Evolutionary conservation across 2,329 filamentous ascomycete species (phyloP).

Genomic region (Cladosporium phlei): DNA sequence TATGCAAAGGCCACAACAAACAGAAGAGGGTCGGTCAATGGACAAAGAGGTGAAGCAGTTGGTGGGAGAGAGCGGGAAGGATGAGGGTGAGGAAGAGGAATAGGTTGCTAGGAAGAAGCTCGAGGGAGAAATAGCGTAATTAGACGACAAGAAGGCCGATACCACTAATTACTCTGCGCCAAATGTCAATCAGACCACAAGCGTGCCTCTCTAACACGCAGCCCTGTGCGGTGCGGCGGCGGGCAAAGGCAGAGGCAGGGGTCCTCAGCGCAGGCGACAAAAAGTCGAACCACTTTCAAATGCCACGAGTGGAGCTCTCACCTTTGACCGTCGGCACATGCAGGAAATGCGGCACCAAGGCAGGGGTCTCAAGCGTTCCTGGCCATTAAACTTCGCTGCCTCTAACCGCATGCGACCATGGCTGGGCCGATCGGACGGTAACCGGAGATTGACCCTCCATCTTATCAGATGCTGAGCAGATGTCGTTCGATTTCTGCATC

Average conservation of each 20-base stretch:
- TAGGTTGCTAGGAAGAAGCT: no score
- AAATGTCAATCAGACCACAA: no score
- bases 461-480: slow-evolving; percentile 13
- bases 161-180: no score
- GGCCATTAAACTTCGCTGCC: slow-evolving; percentile 3
- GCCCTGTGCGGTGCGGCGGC: slow-evolving; percentile 1
- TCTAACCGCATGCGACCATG: neutral
- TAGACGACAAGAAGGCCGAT: no score
- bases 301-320: neutral
- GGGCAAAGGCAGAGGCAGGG: neutral
- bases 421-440: neutral
- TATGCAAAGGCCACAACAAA: no score
- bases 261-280: neutral
- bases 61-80: no score
- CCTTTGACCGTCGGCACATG: neutral
- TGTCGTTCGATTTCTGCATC: no score
- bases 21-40: no score
- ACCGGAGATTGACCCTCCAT: slow-evolving; percentile 3
- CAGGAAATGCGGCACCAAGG: neutral
- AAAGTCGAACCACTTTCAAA: slow-evolving; percentile 7
- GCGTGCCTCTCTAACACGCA: no score
- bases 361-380: neutral
- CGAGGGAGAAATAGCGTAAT: no score
- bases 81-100: no score
- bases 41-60: no score